Percentiles rank a stretch among this genome's conserved stretches.
Evolutionary conservation across 768 basidiomycete species (phyloP).

Genomic region (Suillus fuscotomentosus): DNA sequence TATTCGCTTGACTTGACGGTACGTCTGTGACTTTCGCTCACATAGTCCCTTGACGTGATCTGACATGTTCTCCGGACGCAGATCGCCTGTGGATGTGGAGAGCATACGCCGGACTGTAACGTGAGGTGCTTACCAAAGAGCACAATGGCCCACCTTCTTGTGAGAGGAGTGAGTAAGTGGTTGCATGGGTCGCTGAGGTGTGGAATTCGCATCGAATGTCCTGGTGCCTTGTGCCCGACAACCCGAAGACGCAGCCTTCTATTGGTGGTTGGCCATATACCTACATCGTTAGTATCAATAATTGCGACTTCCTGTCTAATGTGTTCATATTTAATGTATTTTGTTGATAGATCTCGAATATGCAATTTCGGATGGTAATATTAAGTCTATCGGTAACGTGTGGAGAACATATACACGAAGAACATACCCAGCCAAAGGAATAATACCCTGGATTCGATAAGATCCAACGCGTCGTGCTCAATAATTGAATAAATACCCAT

Average conservation of each 20-base stretch:
- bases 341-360: not conserved
- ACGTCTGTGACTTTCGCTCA: conserved; percentile 16
- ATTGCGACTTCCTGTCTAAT: not conserved
- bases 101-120: conserved; percentile 86
- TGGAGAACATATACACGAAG: not conserved
- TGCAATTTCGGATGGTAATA: not conserved
- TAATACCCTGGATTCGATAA: not conserved
- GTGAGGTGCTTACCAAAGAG: conserved; percentile 67
- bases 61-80: conserved; percentile 26
- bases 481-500: not conserved
- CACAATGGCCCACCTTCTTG: not conserved
- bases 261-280: not conserved
- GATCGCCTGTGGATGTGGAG: conserved; percentile 65
- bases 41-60: too few relatives aligned
- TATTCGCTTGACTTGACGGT: conserved; percentile 92
- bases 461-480: not conserved
- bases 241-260: not conserved
- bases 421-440: not conserved
- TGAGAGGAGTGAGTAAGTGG: not conserved
- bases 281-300: not conserved
- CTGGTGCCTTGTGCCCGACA: not conserved
- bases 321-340: not conserved
- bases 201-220: not conserved
- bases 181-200: not conserved
- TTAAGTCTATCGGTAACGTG: not conserved